phyloP scores from a whole-genome alignment of 805 yeast genomes.

The Zygosaccharomyces kombuchaensis region DNA sequence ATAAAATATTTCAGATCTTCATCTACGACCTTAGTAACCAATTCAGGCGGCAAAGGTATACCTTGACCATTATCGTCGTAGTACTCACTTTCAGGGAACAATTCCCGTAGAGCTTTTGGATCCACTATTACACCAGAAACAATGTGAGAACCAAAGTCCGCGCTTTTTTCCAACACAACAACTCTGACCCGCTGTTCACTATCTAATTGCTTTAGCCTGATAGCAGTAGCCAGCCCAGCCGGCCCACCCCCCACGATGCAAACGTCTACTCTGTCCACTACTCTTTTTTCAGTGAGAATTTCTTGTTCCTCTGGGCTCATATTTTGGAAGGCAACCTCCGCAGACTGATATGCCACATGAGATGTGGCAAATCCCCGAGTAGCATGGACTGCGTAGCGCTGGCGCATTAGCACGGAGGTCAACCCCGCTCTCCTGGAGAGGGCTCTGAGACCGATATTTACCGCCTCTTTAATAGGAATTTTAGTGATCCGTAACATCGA shows the following conservation, averaged over 20 bases:
- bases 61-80: slow-evolving; percentile 49
- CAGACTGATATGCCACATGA: slow-evolving; percentile 1
- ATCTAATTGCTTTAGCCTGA: slow-evolving; percentile 80
- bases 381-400: background rate
- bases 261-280: slow-evolving; percentile 83
- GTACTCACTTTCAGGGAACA: slow-evolving; percentile 65
- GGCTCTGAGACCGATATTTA: background rate
- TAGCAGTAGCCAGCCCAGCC: slow-evolving; percentile 94
- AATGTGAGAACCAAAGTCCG: slow-evolving; percentile 89
- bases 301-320: slow-evolving; percentile 44
- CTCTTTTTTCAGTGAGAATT: slow-evolving; percentile 59
- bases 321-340: slow-evolving; percentile 17
- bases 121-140: slow-evolving; percentile 93
- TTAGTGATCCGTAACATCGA: background rate
- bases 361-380: slow-evolving; percentile 6
- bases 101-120: slow-evolving; percentile 80
- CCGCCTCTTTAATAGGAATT: background rate
- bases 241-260: slow-evolving; percentile 98
- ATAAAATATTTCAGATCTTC: slow-evolving; percentile 73
- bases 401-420: background rate
- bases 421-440: background rate
- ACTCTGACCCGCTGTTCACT: slow-evolving; percentile 65
- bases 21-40: slow-evolving; percentile 66
- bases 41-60: slow-evolving; percentile 72
- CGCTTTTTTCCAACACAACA: slow-evolving; percentile 85